Conservation (phyloP, 495 filamentous ascomycete genomes). For the Annulohypoxylon bovei region DNA sequence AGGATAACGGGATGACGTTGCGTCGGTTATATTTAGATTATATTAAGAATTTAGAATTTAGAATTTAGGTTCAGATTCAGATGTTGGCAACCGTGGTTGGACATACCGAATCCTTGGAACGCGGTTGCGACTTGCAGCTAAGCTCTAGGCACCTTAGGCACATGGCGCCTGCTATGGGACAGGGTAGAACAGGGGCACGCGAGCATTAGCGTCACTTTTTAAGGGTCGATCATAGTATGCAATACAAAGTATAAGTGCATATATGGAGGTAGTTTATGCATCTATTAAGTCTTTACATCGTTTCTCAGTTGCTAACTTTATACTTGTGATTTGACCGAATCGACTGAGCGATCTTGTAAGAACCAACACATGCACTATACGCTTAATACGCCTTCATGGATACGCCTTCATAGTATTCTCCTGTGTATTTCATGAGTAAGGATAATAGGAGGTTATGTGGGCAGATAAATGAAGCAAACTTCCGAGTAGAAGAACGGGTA, state of each 20-base stretch:
- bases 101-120: constrained; percentile 21
- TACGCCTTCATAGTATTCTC: too few relatives aligned
- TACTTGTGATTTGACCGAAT: background rate
- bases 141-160: background rate
- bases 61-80: background rate
- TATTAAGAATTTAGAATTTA: background rate
- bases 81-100: background rate
- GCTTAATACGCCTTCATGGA: too few relatives aligned
- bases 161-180: background rate
- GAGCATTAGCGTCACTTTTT: background rate
- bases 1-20: constrained; percentile 23
- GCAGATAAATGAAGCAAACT: too few relatives aligned
- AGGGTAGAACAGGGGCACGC: background rate
- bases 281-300: background rate
- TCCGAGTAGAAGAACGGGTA: background rate
- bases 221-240: background rate
- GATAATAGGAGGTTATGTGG: too few relatives aligned
- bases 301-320: background rate
- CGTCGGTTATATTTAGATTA: constrained; percentile 22
- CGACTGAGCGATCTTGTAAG: background rate
- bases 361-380: too few relatives aligned
- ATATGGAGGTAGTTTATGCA: background rate
- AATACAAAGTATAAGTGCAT: background rate
- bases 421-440: too few relatives aligned
- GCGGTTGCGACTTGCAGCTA: constrained; percentile 20